Evolutionary conservation across 495 filamentous ascomycete species (phyloP).

Genomic region (Aspergillus sclerotiicarbonarius): DNA sequence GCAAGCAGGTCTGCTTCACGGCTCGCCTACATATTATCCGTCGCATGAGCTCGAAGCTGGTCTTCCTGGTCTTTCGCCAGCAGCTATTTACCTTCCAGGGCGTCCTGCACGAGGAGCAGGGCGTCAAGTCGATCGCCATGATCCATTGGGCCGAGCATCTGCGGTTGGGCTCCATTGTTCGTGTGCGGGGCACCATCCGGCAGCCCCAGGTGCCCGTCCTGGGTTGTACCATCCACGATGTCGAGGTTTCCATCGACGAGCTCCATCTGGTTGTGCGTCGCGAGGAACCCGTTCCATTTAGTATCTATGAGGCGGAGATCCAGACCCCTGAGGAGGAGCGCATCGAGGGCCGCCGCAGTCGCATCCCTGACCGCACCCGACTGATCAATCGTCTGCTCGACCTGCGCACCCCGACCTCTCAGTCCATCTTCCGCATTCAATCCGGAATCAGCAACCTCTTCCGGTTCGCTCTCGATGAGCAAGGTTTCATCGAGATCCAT

Average conservation of each 20-base stretch:
- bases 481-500: constrained; percentile 83
- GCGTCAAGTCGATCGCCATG: constrained; percentile 56
- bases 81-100: constrained; percentile 76
- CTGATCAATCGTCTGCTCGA: constrained; percentile 83
- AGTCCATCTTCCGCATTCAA: constrained; percentile 79
- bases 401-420: constrained; percentile 78
- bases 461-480: constrained; percentile 65
- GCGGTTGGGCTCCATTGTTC: constrained; percentile 63
- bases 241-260: constrained; percentile 47
- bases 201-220: constrained; percentile 57
- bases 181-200: constrained; percentile 63
- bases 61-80: constrained; percentile 84
- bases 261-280: constrained; percentile 55
- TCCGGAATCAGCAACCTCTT: constrained; percentile 77
- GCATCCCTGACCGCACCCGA: constrained; percentile 70
- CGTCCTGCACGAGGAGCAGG: constrained; percentile 55
- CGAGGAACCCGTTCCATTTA: constrained; percentile 60
- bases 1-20: constrained; percentile 70
- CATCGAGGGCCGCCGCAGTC: constrained; percentile 45
- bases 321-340: constrained; percentile 44
- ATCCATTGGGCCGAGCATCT: constrained; percentile 69
- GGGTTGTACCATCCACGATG: constrained; percentile 56
- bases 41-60: constrained; percentile 84
- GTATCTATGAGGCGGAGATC: constrained; percentile 62
- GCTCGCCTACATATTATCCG: constrained; percentile 81